These are phyloP conservation scores for Fusarium albidum DNA, from an alignment of 2,329 filamentous ascomycete genomes.

Conservation along the genomic window DNA sequence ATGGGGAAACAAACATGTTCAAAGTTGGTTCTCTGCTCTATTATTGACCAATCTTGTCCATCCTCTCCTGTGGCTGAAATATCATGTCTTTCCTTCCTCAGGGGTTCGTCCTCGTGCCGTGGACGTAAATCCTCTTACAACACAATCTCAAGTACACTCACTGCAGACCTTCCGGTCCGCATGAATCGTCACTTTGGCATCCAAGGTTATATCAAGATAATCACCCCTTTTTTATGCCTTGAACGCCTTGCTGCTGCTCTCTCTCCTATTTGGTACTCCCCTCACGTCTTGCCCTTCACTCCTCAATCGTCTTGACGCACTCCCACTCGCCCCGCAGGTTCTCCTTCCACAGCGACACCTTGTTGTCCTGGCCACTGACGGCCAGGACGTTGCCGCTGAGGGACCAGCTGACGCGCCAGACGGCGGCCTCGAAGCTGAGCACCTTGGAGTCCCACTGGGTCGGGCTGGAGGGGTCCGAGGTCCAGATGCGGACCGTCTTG, in stretches of 20 bases:
- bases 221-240: constrained; percentile 42
- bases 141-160: constrained; percentile 1
- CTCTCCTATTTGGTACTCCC: constrained; percentile 34
- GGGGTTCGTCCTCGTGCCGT: neutral
- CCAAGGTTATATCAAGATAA: constrained; percentile 33
- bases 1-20: too few species aligned
- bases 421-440: constrained; percentile 84
- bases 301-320: constrained; percentile 94
- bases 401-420: constrained; percentile 98
- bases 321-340: constrained; percentile 97
- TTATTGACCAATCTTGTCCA: too few species aligned
- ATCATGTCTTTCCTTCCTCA: too few species aligned
- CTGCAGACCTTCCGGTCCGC: neutral
- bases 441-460: constrained; percentile 86
- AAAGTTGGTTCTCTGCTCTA: too few species aligned
- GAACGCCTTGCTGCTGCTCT: constrained; percentile 46
- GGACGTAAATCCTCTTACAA: constrained; percentile 1
- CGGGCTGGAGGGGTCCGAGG: constrained; percentile 68
- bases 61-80: too few species aligned
- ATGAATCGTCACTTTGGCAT: constrained; percentile 21
- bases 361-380: constrained; percentile 93
- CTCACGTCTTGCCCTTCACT: constrained; percentile 71
- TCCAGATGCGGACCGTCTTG: constrained; percentile 98
- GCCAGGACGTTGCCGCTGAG: constrained; percentile 96
- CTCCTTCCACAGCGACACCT: constrained; percentile 98